These are phyloP conservation scores for Phyllosticta capitalensis DNA, from an alignment of 2,329 filamentous ascomycete genomes.

Conservation along the genomic window DNA sequence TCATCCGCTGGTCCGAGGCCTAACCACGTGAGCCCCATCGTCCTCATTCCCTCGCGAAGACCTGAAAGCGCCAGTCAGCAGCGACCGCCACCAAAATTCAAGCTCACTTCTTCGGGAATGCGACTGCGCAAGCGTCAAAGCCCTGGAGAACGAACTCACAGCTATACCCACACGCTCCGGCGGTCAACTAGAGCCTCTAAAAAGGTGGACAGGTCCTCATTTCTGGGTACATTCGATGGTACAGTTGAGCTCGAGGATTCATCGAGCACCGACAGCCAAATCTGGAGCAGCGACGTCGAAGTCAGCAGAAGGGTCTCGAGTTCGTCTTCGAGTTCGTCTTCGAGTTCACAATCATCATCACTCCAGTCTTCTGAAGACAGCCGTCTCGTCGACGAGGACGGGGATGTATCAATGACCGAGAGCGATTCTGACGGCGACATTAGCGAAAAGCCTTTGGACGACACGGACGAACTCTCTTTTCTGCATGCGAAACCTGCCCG, in stretches of 20 bases:
- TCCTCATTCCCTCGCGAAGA: neutral
- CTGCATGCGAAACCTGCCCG: neutral
- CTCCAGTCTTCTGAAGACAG: neutral
- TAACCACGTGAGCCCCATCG: neutral
- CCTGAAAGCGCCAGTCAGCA: neutral
- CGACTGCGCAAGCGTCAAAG: neutral
- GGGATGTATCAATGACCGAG: neutral
- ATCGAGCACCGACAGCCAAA: neutral
- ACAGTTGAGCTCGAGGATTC: neutral
- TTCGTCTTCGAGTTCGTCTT: neutral
- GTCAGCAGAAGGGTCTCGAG: neutral
- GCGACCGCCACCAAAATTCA: neutral
- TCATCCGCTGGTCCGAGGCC: neutral
- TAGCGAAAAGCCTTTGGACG: neutral
- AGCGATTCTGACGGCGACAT: neutral
- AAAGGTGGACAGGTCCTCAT: neutral
- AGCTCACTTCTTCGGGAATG: neutral
- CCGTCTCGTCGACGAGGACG: neutral
- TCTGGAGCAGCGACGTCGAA: neutral
- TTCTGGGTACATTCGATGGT: neutral
- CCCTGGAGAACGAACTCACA: neutral
- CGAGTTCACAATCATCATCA: neutral
- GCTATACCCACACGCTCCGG: neutral
- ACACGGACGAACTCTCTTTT: neutral
- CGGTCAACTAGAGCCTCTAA: neutral